phyloP scores from a whole-genome alignment of 805 yeast genomes.

The Tetrapisispora iriomotensis region DNA sequence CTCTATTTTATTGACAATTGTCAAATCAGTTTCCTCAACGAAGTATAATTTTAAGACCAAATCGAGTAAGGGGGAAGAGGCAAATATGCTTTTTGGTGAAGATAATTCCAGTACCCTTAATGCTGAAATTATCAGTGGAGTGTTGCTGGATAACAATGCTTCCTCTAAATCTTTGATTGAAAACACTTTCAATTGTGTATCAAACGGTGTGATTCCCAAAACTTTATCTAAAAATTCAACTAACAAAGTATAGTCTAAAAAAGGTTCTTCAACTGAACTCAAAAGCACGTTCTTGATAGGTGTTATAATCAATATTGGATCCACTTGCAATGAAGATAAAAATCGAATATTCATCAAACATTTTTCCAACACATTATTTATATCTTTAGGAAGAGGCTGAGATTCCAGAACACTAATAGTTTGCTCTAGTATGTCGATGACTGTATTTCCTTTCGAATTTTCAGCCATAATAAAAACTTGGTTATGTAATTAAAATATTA shows the following conservation, averaged over 20 bases:
- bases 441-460: neutral
- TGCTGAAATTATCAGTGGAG: slow-evolving; percentile 14
- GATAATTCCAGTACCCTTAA: slow-evolving; percentile 22
- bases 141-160: slow-evolving; percentile 17
- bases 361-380: slow-evolving; percentile 12
- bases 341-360: slow-evolving; percentile 16
- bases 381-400: slow-evolving; percentile 1
- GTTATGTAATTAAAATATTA: too few species aligned
- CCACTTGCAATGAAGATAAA: slow-evolving; percentile 4
- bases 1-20: slow-evolving; percentile 21
- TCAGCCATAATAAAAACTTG: slow-evolving; percentile 1
- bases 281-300: slow-evolving; percentile 13
- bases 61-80: slow-evolving; percentile 15
- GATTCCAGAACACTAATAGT: neutral
- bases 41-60: slow-evolving; percentile 17
- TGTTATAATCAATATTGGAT: slow-evolving; percentile 11
- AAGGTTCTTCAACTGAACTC: neutral
- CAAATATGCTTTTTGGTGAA: slow-evolving; percentile 20
- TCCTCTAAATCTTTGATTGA: slow-evolving; percentile 15
- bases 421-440: neutral
- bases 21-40: slow-evolving; percentile 13
- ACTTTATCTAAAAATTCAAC: slow-evolving; percentile 15
- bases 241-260: slow-evolving; percentile 16
- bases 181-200: slow-evolving; percentile 16
- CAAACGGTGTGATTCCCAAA: slow-evolving; percentile 15